Evolutionary conservation across 2,329 filamentous ascomycete species (phyloP), one percentile per base, ranked within the genome.

Genomic region (Sarocladium oryzae): DNA sequence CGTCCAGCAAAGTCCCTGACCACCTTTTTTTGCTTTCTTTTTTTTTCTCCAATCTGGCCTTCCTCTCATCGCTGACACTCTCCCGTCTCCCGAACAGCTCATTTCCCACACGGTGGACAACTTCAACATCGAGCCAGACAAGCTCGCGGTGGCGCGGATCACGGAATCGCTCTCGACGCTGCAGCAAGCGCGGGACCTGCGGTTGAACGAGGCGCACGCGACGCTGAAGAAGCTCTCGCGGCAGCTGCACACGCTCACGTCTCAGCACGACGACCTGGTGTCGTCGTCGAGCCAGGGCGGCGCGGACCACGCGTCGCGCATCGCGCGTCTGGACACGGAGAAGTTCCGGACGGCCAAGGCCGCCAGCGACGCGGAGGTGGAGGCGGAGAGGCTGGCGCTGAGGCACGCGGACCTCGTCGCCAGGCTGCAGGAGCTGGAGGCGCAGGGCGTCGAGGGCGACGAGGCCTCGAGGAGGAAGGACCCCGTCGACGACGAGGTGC

Each of bases 301-400:
- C 0, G 78, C 85, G 5, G 82, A 82, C 54, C 92, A 97, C 71
- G 89, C 91, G 5, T 84, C 83, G 32, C 82, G 88, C 63, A 96
- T 97, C 56, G 78, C 93, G 18, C 81, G 86, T 36, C 84, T 96
- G 55, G 92, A 97, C 69, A 95, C 89, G 1, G 84, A 91, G 59
- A 96, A 96, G 65, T 97, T 97, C 71, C 85, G 90, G 59, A 85
- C 89, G 52, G 92, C 92, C n/a, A 97, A 97, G 69, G 83, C 88
- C 15, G 89, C 88, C 0, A 86, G 82, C 1, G 92, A 97, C 65
- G 75, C 93, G 6, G 91, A 96, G 72, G 90, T 92, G 63, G 93
- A 99, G 71, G 87, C 88, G n/a, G 92, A 97, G 74, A 79, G 92
- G n/a, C 73, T 97, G 41, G 84, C 88, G 52, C 81, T 82, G 5